Evolutionary conservation across 176 grass and related monocot genomes (phyloP).

Genomic region (Phoenix roebelenii): DNA sequence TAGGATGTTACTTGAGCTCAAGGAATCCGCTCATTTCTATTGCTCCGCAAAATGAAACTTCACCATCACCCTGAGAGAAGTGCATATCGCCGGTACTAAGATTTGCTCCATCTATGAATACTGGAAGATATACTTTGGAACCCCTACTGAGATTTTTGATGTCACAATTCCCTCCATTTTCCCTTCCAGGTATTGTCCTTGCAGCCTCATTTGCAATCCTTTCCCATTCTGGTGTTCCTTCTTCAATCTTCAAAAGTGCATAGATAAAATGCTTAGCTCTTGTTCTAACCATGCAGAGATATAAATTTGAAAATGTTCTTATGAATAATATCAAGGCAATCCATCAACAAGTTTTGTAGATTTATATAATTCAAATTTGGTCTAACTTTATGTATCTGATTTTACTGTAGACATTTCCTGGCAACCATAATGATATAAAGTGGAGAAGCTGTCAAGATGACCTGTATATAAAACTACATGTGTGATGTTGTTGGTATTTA

Average conservation of each 20-base stretch:
- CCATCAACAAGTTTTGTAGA: too few species aligned
- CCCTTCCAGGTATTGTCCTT: constrained; percentile 79
- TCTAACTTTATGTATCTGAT: too few species aligned
- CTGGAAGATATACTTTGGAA: constrained; percentile 89
- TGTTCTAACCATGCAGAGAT: background rate
- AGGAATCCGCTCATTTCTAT: constrained; percentile 99
- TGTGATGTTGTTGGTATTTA: too few species aligned
- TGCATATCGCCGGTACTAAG: constrained; percentile 89
- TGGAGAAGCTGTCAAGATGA: too few species aligned
- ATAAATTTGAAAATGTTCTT: too few species aligned
- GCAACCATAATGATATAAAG: too few species aligned
- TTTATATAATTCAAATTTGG: too few species aligned
- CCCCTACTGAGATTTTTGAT: constrained; percentile 93
- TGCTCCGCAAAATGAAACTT: constrained; percentile 90
- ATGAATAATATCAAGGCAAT: too few species aligned
- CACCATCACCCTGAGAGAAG: constrained; percentile 86
- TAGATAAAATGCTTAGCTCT: background rate
- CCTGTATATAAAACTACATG: too few species aligned
- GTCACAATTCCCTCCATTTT: constrained; percentile 92
- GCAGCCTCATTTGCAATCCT: constrained; percentile 77
- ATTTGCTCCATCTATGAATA: constrained; percentile 90
- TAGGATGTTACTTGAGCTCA: constrained; percentile 74
- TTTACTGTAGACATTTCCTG: too few species aligned
- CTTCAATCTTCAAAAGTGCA: constrained; percentile 37
- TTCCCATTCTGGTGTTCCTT: constrained; percentile 54